phyloP scores from a whole-genome alignment of 1,139 yeast genomes.

The Yamadazyma triangularis region DNA sequence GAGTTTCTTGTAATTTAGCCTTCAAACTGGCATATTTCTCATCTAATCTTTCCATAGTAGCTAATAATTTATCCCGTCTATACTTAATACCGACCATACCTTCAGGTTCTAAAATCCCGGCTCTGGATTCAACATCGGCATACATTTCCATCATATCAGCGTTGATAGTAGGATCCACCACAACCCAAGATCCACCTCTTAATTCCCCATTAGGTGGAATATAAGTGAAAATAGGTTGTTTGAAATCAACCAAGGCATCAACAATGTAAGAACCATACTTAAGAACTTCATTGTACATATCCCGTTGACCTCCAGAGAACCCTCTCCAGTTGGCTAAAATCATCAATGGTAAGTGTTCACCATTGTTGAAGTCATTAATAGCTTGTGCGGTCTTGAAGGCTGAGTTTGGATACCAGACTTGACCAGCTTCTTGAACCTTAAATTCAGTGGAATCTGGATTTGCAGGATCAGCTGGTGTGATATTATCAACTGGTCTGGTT shows the following conservation, averaged over 20 bases:
- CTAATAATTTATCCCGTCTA: constrained; percentile 85
- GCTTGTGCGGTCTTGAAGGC: constrained; percentile 99
- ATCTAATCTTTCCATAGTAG: constrained; percentile 89
- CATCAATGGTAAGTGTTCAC: constrained; percentile 97
- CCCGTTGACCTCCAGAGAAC: constrained; percentile 99
- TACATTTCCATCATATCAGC: constrained; percentile 99
- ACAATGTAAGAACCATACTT: constrained; percentile 96
- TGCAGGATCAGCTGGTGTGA: constrained; percentile 96
- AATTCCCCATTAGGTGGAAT: constrained; percentile 98
- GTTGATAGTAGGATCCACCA: constrained; percentile 96
- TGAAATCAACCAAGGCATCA: constrained; percentile 92
- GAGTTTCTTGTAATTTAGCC: constrained; percentile 49
- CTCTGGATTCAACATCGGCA: constrained; percentile 95
- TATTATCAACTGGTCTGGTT: constrained; percentile 81
- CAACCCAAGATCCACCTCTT: constrained; percentile 99
- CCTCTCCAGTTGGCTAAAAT: constrained; percentile 99
- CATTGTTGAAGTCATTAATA: constrained; percentile 92
- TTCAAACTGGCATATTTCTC: constrained; percentile 65
- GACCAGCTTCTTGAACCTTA: constrained; percentile 93
- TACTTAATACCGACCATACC: constrained; percentile 99
- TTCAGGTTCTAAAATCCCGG: constrained; percentile 97
- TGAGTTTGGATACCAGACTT: constrained; percentile 98
- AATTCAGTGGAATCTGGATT: constrained; percentile 91
- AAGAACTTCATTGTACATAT: constrained; percentile 96
- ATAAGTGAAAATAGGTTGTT: constrained; percentile 93